Conservation (phyloP, 2,329 filamentous ascomycete species). For the Hypoxylon sp. region DNA sequence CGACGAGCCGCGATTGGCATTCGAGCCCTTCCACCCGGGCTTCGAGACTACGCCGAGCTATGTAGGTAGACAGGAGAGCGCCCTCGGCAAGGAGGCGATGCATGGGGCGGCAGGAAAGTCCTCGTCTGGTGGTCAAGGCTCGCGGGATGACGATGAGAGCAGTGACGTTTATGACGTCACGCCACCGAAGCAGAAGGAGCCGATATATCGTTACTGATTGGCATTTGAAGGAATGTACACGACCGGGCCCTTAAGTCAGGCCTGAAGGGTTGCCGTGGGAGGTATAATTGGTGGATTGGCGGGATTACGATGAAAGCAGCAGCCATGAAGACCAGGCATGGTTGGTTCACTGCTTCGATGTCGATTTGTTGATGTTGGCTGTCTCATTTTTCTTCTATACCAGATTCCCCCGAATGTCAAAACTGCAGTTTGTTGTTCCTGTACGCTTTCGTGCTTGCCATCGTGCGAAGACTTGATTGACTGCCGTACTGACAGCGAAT, state of each 20-base stretch:
- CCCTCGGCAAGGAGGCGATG: conserved; percentile 60
- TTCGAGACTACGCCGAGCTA: conserved; percentile 56
- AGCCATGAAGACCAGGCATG: conserved; percentile 12
- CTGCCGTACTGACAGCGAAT: neutral
- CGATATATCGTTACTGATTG: conserved; percentile 55
- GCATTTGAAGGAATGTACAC: neutral
- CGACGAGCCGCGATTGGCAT: conserved; percentile 51
- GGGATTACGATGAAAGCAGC: conserved; percentile 11
- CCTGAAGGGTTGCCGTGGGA: neutral
- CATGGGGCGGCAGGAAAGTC: conserved; percentile 55
- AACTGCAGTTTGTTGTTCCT: conserved; percentile 26
- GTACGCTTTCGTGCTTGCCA: neutral
- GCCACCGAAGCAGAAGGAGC: conserved; percentile 58
- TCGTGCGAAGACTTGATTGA: neutral
- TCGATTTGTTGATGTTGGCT: conserved; percentile 27
- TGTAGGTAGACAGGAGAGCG: conserved; percentile 59
- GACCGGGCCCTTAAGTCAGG: neutral
- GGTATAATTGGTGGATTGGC: conserved; percentile 10
- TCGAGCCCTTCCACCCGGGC: conserved; percentile 57
- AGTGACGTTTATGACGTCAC: conserved; percentile 59
- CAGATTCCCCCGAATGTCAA: conserved; percentile 42
- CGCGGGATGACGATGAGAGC: conserved; percentile 50
- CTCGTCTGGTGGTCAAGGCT: conserved; percentile 38
- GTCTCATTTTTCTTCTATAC: conserved; percentile 29
- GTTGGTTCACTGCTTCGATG: conserved; percentile 4